Percentiles rank a stretch among this genome's conserved stretches.
Conservation (phyloP, 805 yeast species). For the Yarrowia sp. region DNA sequence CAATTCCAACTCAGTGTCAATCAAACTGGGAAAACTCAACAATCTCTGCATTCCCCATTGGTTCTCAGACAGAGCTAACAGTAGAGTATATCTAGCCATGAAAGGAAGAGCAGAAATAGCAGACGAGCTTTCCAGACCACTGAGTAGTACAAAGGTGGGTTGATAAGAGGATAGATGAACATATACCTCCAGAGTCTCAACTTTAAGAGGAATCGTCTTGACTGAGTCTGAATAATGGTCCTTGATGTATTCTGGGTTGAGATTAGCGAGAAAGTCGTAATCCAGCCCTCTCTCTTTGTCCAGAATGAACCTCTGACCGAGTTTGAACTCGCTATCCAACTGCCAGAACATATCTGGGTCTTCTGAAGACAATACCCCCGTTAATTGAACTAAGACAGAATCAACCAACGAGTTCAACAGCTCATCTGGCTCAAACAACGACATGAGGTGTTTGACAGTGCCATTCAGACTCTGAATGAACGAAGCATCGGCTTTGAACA, state of each 20-base stretch:
- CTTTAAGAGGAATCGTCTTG: not conserved
- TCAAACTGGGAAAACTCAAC: slow-evolving; percentile 3
- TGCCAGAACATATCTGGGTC: not conserved
- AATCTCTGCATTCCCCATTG: slow-evolving; percentile 2
- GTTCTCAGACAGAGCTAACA: not conserved
- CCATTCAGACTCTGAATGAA: not conserved
- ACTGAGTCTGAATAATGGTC: not conserved
- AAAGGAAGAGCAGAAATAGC: not conserved
- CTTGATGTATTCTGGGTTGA: not conserved
- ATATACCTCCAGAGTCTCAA: not conserved
- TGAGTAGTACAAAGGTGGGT: not conserved
- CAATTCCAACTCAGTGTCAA: slow-evolving; percentile 3
- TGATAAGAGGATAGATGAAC: not conserved
- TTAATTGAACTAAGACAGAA: not conserved
- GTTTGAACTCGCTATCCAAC: not conserved
- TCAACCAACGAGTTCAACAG: slow-evolving; percentile 2
- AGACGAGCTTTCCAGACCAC: not conserved
- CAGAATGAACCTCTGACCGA: slow-evolving; percentile 4
- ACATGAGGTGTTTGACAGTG: not conserved
- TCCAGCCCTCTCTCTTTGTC: slow-evolving; percentile 15
- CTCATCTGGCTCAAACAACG: slow-evolving; percentile 1
- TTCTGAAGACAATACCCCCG: not conserved
- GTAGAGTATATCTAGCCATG: slow-evolving; percentile 16
- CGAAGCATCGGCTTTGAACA: slow-evolving; percentile 7
- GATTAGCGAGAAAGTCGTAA: not conserved